phyloP scores from a whole-genome alignment of 768 basidiomycete genomes.

The Hygrocybe punicea region DNA sequence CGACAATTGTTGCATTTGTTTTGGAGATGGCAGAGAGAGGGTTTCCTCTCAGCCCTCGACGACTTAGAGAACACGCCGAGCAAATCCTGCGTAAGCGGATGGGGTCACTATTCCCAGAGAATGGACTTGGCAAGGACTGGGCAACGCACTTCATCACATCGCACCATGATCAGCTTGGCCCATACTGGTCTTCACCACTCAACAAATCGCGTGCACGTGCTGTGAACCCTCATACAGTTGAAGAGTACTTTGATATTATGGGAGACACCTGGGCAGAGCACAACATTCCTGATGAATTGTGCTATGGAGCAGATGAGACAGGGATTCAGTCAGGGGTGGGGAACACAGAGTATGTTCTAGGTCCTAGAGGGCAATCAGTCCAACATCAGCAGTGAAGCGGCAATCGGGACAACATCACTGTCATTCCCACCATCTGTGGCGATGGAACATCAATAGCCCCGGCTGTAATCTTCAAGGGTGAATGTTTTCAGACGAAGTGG shows the following conservation, averaged over 20 bases:
- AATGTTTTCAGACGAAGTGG: constrained; percentile 37
- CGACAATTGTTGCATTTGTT: too few species aligned
- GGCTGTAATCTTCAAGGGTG: constrained; percentile 40
- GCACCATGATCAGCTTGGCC: too few species aligned
- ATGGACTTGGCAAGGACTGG: too few species aligned
- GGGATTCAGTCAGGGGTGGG: constrained; percentile 28
- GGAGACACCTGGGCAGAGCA: constrained; percentile 16
- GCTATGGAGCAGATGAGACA: constrained; percentile 37
- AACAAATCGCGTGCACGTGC: constrained; percentile 12
- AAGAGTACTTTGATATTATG: constrained; percentile 34
- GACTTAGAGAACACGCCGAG: too few species aligned
- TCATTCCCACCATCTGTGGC: constrained; percentile 35
- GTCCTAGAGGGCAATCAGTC: constrained; percentile 15
- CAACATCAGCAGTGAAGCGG: constrained; percentile 33
- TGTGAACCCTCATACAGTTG: constrained; percentile 36
- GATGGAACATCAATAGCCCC: constrained; percentile 39
- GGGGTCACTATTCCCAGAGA: too few species aligned
- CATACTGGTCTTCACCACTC: too few species aligned
- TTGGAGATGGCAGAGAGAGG: too few species aligned
- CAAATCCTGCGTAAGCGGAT: too few species aligned
- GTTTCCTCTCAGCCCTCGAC: too few species aligned
- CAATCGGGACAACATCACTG: constrained; percentile 33
- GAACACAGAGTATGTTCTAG: constrained; percentile 30
- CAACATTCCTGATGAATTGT: constrained; percentile 17
- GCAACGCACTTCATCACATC: too few species aligned